Base-by-base conservation (phyloP, 1,284 basidiomycete species). In the Leucoagaricus sp. region DNA sequence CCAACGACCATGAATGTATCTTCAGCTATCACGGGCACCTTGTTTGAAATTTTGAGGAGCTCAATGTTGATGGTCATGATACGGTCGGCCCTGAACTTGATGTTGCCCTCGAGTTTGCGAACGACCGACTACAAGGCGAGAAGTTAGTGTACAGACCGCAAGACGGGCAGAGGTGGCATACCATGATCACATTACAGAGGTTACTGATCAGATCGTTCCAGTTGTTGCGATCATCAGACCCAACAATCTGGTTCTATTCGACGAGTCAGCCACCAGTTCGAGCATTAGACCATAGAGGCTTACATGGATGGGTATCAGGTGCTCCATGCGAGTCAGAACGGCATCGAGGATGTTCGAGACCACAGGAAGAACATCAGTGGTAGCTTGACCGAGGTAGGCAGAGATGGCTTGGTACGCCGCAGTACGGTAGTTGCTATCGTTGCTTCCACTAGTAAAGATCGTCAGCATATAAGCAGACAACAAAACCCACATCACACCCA, bases 121-220 rank as follows among this genome's bases (percentile, higher is more conserved):
- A 94, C 86, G 29, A 94, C 86, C 67, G 85, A 86, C 91, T 96
- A 45, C 42, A 45, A 17, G n/a, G 15, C 36, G 41, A 9, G 13
- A 42, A 23, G 41, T 42, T 19, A 21, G 10, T 29, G 48, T 49
- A 33, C 57, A 62, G 51, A 54, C 57, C 41, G 34, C 25, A 41
- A 17, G 19, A 19, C 23, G 4, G 46, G 13, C 31, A 45, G 10
- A 34, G 41, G 55, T 33, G 15, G 78, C 89, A 68, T 66, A 93
- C 92, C 53, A 93, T 91, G 57, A 94, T 79, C 47, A 97, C 91
- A 60, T 90, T 89, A 74, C 95, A 98, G 67, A 98, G 84, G 75
- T 96, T 97, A 75, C 93, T 91, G 73, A 98, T 96, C 41, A 99
- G 80, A 72, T 99, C 96, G 69, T 96, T 96, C 94, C 96, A 98